Evolutionary conservation across 148 eudicot species (phyloP), one percentile per base, ranked within the genome.

Genomic region (Limonium bicolor): DNA sequence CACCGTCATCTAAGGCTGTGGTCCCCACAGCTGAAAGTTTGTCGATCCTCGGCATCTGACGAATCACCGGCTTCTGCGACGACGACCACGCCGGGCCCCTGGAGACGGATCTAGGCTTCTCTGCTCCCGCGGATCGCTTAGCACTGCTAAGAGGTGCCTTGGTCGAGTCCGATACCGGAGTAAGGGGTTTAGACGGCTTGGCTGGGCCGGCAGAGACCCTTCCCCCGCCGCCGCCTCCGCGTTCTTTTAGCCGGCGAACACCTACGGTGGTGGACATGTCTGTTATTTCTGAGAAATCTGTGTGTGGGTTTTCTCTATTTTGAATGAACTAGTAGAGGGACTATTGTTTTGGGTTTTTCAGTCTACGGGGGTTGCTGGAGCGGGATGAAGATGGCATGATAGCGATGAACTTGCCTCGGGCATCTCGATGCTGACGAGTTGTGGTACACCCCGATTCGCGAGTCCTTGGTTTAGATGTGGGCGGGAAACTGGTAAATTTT

Each of bases 51-150:
- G 78, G 83, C 57, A 81, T 51, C 9, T 63, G 61, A 33, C 57
- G 61, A 15, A 46, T 28, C 21, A 7, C 50, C 31, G 36, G 50
- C 64, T 80, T 84, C 52, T 70, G 92, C 31, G 72, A 34, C 31
- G 33, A 50, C 31, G 72, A 34, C 31, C 30, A 50, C 2, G 63
- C 69, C 2, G 81, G 69, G 32, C 59, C 63, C 48, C 82, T 49
- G 9, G 94, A 73, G 49, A 37, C 56, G 22, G 81, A 59, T 48
- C 71, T 68, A 9, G 71, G 63, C 46, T 78, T 86, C 41, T 78
- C 94, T 55, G 75, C 78, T 0, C 81, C 84, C 7, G 61, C 37
- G 20, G 22, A 55, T 13, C 44, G 68, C 27, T 51, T 64, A 17
- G 50, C 67, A 14, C 34, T 20, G 20, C 45, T 10, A 42, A 41